A percentile compares a stretch with the other conserved stretches of the same genome.
phyloP scores from a whole-genome alignment of 2,329 filamentous ascomycete species.

The Pestalotiopsis sp. region DNA sequence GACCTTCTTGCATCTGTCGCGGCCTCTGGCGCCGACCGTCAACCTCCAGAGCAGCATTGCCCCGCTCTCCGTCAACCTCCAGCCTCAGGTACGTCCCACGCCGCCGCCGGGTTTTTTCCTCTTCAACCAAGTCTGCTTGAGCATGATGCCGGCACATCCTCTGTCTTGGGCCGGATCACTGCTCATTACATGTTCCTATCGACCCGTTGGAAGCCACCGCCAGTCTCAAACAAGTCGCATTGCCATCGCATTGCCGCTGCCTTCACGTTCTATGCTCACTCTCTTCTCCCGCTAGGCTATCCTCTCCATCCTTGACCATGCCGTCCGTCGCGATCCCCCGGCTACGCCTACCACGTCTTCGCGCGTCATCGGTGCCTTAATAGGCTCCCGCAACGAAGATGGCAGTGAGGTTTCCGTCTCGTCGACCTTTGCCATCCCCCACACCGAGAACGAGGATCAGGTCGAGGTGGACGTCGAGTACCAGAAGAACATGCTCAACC shows the following conservation, averaged over 20 bases:
- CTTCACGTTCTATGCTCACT: neutral
- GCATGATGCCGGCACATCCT: neutral
- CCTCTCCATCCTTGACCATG: slow-evolving; percentile 87
- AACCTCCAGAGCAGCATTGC: slow-evolving; percentile 83
- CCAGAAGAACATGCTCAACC: slow-evolving; percentile 97
- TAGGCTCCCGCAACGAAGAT: slow-evolving; percentile 93
- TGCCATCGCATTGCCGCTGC: neutral
- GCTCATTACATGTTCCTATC: neutral
- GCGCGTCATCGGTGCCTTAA: slow-evolving; percentile 93
- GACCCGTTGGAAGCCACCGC: neutral
- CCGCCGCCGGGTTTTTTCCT: slow-evolving; percentile 1
- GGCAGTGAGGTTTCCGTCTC: slow-evolving; percentile 94
- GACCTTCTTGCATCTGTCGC: slow-evolving; percentile 90
- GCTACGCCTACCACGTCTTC: slow-evolving; percentile 72
- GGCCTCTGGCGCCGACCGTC: slow-evolving; percentile 83
- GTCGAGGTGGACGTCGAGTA: slow-evolving; percentile 99
- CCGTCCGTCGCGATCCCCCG: slow-evolving; percentile 76
- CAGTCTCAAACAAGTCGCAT: neutral
- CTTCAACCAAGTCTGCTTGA: neutral
- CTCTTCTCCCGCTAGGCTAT: slow-evolving; percentile 48
- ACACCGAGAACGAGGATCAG: slow-evolving; percentile 97
- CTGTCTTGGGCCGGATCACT: neutral
- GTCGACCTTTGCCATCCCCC: slow-evolving; percentile 95
- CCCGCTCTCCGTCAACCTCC: slow-evolving; percentile 90
- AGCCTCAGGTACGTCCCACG: slow-evolving; percentile 74